Evolutionary conservation across 768 basidiomycete species (phyloP), one percentile per base, ranked within the genome.

Genomic region (Piloderma croceum): DNA sequence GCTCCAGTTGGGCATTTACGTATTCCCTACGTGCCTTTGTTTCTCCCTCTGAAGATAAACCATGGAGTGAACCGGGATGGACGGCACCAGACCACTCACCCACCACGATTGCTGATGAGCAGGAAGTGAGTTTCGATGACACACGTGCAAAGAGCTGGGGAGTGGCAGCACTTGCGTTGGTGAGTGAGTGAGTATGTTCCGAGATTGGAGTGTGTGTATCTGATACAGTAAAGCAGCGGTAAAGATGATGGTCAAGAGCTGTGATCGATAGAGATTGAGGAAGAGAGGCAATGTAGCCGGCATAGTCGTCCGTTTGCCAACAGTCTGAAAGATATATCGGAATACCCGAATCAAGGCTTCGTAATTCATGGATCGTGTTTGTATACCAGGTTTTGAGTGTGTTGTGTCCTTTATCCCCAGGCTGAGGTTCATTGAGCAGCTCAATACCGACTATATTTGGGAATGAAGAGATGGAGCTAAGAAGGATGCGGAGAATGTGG

Each of bases 61-160:
- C 74, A 13, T 68, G 65, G 6, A 86, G 58, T 4, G 79, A 81
- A 0, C 72, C 68, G 0, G 79, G 77, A 52, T 87, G 82, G 24
- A 91, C 61, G 0, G 79, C 83, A 0, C 79, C 87, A 3, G 81
- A 83, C 79, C 83, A 90, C 52, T 91, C 89, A 5, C 80, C 88
- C 0, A 90, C 69, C 21, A 90, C 64, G 5, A 91, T 45, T 4
- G 62, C 71, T 17, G 79, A 79, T 18, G 69, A 71, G 20, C 49
- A 68, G 43, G 40, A 56, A 44, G 47, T 61, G 17, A 60, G 65
- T 44, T 60, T 49, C 12, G 52, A 44, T 15, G 67, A 42, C 2
- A 61, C 63, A 7, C 65, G 65, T 10, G 67, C 59, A 39, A 56
- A 36, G 12, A 38, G 29, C 17, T 21, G 10, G 19, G 43, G 32